Conservation (phyloP, 129 eudicot genomes). For the Cynara cardunculus region DNA sequence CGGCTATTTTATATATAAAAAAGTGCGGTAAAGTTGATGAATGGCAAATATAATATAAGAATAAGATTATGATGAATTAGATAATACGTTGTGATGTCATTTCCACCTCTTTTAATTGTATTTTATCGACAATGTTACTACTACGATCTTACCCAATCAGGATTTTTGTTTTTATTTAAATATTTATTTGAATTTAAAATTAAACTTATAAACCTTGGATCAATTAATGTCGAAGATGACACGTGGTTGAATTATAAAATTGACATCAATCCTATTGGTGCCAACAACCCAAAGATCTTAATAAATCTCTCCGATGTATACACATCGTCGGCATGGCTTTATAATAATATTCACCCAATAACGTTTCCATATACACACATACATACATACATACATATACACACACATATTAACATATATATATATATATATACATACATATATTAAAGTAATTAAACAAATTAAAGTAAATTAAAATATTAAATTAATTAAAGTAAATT, state of each 20-base stretch:
- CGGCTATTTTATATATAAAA: too few relatives aligned
- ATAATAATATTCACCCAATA: neutral
- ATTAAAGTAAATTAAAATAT: too few relatives aligned
- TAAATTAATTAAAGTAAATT: too few relatives aligned
- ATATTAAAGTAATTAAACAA: too few relatives aligned
- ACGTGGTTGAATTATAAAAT: slow-evolving; percentile 4
- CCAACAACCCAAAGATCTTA: slow-evolving; percentile 21
- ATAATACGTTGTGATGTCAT: slow-evolving; percentile 9
- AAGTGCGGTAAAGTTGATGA: too few relatives aligned
- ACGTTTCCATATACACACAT: neutral
- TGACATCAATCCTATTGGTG: neutral
- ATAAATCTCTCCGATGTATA: slow-evolving; percentile 14
- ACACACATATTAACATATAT: too few relatives aligned
- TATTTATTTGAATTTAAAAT: neutral
- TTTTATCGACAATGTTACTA: neutral
- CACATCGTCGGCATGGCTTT: slow-evolving; percentile 21
- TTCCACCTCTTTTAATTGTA: neutral
- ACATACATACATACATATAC: too few relatives aligned
- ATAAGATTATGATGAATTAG: neutral
- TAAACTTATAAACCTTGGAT: neutral
- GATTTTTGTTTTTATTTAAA: neutral
- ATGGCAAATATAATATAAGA: too few relatives aligned
- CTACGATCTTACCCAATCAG: slow-evolving; percentile 3
- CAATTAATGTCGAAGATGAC: neutral
- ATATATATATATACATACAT: too few relatives aligned